These are phyloP conservation scores for Rostrohypoxylon terebratum DNA, from an alignment of 495 filamentous ascomycete genomes.

Conservation along the genomic window DNA sequence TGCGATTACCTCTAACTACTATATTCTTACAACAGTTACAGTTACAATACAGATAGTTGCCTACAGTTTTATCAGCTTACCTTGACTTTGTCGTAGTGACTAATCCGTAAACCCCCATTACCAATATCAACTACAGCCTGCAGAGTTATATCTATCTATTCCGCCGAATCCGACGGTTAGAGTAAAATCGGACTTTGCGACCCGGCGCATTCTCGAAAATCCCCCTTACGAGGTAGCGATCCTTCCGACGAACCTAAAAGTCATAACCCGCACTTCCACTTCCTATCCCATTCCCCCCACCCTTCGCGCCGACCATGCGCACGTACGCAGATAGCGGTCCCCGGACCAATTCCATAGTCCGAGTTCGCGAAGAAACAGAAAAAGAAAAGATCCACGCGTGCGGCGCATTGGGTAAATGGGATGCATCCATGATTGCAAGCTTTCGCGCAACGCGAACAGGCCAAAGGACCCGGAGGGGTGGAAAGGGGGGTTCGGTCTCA, in stretches of 20 bases:
- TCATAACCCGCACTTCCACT: not conserved
- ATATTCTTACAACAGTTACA: not conserved
- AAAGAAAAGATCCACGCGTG: not conserved
- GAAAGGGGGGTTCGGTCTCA: not conserved
- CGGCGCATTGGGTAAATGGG: slow-evolving; percentile 5
- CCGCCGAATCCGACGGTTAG: not conserved
- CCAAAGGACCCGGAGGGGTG: no score
- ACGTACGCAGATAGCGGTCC: not conserved
- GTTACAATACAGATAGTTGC: not conserved
- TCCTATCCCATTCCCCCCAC: not conserved
- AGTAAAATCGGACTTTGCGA: not conserved
- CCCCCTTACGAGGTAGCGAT: slow-evolving; percentile 7
- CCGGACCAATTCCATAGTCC: slow-evolving; percentile 5
- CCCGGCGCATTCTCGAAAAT: slow-evolving; percentile 1
- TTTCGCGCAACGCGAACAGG: not conserved
- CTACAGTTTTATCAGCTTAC: not conserved
- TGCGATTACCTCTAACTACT: no score
- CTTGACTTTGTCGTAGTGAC: not conserved
- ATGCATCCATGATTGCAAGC: not conserved
- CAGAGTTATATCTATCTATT: not conserved
- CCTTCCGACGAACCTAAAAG: slow-evolving; percentile 3
- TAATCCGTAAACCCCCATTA: not conserved
- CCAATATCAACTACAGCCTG: not conserved
- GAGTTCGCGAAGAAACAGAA: not conserved
- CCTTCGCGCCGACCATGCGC: slow-evolving; percentile 1